These are phyloP conservation scores for Colletotrichum chrysophilum DNA, from an alignment of 2,329 filamentous ascomycete genomes.

Conservation along the genomic window DNA sequence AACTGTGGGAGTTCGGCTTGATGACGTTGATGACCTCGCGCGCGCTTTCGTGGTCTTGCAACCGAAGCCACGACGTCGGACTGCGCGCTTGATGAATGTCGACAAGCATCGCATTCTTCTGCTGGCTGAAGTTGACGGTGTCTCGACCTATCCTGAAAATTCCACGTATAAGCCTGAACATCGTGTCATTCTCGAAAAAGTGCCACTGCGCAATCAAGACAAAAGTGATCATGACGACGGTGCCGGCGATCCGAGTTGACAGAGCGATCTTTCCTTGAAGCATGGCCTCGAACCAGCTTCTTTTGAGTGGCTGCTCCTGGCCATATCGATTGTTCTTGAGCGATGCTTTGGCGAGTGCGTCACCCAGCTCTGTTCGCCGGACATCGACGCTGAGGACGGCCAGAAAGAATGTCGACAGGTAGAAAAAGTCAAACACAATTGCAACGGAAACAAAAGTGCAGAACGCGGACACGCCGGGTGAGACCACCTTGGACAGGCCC, in stretches of 20 bases:
- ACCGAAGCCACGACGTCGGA: constrained; percentile 76
- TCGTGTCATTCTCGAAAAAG: constrained; percentile 69
- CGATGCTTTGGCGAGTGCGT: constrained; percentile 67
- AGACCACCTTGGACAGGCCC: constrained; percentile 69
- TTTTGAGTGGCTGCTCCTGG: constrained; percentile 34
- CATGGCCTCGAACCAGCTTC: constrained; percentile 67
- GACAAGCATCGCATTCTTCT: constrained; percentile 49
- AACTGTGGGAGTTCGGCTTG: constrained; percentile 73
- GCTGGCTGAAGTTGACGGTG: constrained; percentile 25
- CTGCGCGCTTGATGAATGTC: constrained; percentile 76
- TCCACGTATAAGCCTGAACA: constrained; percentile 39
- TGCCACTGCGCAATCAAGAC: constrained; percentile 79
- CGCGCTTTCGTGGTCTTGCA: constrained; percentile 81
- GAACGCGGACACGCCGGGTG: constrained; percentile 74
- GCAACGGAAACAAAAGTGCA: constrained; percentile 79
- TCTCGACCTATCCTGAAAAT: constrained; percentile 35
- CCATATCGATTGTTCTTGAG: constrained; percentile 41
- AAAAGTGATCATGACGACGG: constrained; percentile 74
- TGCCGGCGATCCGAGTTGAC: constrained; percentile 77
- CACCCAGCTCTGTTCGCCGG: constrained; percentile 74
- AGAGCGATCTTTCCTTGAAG: constrained; percentile 68
- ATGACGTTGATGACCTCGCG: constrained; percentile 78
- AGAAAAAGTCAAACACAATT: constrained; percentile 78
- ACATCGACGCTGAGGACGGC: constrained; percentile 82
- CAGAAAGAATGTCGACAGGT: constrained; percentile 80